Evolutionary conservation across 768 basidiomycete genomes (phyloP), one percentile per base, ranked within the genome.

Genomic region (Naematelia aurantialba): DNA sequence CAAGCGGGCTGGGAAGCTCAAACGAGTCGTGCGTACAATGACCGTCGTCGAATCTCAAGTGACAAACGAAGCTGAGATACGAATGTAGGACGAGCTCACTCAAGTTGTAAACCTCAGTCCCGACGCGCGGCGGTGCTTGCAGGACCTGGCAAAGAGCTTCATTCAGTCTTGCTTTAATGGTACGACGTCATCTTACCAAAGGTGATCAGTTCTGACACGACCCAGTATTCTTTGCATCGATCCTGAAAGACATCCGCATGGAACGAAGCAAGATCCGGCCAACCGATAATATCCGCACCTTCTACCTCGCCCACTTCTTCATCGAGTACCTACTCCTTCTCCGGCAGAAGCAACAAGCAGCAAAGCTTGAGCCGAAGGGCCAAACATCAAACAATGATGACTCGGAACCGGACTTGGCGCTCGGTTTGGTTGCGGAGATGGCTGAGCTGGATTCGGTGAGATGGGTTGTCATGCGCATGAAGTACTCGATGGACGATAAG

Each of bases 251-350:
- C 72, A 97, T 99, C 75, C 85, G 87, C 59, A 89, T 89, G 60
- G 90, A 98, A 78, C 83, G 92, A 46, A 82, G 87, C 55, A 92
- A 93, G 77, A 85, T 99, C 62, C 87, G 87, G n/a, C 91, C 96
- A 71, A 90, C 91, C 67, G 96, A 98, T 74, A 87, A 93, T 70
- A 83, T 93, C 56, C 86, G 96, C 5, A 81, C 96, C 24, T 81
- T 98, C 44, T 90, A 84, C 74, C 83, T 96, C 44, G 84, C 87
- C 3, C 88, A 89, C 58, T 98, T 94, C 88, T 87, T 94, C 70
- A 83, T 96, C 34, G 87, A 92, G 61, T 94, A 89, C 80, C 93
- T 98, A 78, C 82, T 93, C 11, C 71, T 78, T 49, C 67, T 80
- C 10, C 79, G 82, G 26, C 77, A 77, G 31, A 76, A 83, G 42